Conservation (phyloP, 2,329 filamentous ascomycete species). For the Plectosphaerella cucumerina region DNA sequence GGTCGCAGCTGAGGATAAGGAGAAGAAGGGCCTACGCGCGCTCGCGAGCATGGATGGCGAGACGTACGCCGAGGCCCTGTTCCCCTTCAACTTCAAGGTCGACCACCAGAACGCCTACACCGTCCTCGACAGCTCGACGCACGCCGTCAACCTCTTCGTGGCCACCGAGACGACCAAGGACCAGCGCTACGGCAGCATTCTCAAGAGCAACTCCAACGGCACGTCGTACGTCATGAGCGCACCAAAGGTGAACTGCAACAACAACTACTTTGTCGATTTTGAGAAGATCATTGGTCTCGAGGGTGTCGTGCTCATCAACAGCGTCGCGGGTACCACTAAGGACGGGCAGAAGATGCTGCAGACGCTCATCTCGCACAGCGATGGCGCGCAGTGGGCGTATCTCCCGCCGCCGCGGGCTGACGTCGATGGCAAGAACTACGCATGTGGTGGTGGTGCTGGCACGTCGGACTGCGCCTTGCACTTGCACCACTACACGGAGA, state of each 20-base stretch:
- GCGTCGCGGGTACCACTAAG: conserved; percentile 70
- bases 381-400: conserved; percentile 82
- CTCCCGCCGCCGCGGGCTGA: conserved; percentile 70
- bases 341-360: conserved; percentile 74
- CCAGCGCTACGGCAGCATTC: conserved; percentile 75
- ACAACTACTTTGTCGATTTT: conserved; percentile 80
- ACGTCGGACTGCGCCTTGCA: conserved; percentile 76
- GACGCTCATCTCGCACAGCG: conserved; percentile 93
- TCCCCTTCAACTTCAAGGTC: conserved; percentile 80
- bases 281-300: conserved; percentile 93
- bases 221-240: conserved; percentile 90
- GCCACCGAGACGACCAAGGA: conserved; percentile 65
- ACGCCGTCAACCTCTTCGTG: conserved; percentile 91
- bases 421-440: conserved; percentile 65
- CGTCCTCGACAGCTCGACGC: conserved; percentile 89
- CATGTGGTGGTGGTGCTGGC: conserved; percentile 58
- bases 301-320: conserved; percentile 82
- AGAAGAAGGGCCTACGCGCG: conserved; percentile 66
- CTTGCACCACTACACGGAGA: conserved; percentile 93
- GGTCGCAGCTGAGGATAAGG: conserved; percentile 70
- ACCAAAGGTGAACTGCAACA: conserved; percentile 75
- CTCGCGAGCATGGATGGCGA: conserved; percentile 82
- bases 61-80: conserved; percentile 76
- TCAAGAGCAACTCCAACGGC: conserved; percentile 98
- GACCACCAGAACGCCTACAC: conserved; percentile 81